Base-by-base conservation (phyloP, 345 rosid species). In the Litchi chinensis region DNA sequence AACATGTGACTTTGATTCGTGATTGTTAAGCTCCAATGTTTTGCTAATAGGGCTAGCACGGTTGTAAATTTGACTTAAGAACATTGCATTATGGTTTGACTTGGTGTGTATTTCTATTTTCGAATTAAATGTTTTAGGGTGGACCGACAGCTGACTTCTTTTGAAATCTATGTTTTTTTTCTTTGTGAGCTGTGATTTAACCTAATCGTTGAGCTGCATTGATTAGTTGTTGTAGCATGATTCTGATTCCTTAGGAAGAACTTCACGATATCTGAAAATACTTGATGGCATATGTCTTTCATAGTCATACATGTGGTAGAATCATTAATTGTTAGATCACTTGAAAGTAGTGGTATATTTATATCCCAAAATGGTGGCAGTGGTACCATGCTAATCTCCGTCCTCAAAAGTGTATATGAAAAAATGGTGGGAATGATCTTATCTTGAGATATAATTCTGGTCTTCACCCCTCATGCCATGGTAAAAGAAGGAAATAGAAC, bases 61-160 rank as follows among this genome's bases (percentile, higher is more conserved):
- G 22, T 41, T 16, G 54, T 43, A 68, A 18, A 22, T 68, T 68
- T 41, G 44, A 68, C 54, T 68, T 68, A 68, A 32, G 54, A 60
- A 15, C 21, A 66, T 15, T 15, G 22, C 7, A 40, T 41, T 68
- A n/a, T 43, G 24, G 54, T 69, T 69, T 69, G 15, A 69, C 57
- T 69, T 44, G 40, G 39, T 67, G 57, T 21, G 0, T 12, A 44
- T 43, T 43, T 22, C 9, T 54, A 8, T 0, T 44, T 39, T n/a
- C 2, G 19, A 66, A 41, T 19, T 39, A 7, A 41, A 10, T n/a
- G 28, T 68, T 37, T 68, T 68, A 41, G 71, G 71, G 52, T 68
- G 50, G 71, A 3, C 37, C 3, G 37, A 40, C 4, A 1, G 65
- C 21, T 9, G 28, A 60, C 65, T 59, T 59, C 19, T 8, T 59